Percentiles rank a stretch among this genome's conserved stretches.
Evolutionary conservation across 345 rosid genomes (phyloP).

Genomic region (Syzygium aqueum): DNA sequence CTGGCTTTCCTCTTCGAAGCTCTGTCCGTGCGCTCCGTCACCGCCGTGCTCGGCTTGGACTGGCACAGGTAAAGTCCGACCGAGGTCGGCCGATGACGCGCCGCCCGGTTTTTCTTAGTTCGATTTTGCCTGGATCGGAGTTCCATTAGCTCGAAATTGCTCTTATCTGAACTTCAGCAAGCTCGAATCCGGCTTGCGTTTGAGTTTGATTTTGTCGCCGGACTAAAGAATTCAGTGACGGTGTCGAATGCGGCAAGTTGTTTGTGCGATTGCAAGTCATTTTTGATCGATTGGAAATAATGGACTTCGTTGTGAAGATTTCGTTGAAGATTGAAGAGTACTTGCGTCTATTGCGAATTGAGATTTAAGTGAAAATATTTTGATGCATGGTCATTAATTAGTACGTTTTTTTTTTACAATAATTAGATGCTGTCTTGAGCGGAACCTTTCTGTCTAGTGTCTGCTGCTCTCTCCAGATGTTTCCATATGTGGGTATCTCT

Average conservation of each 20-base stretch:
- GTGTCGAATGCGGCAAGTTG: not conserved
- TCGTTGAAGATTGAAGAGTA: not conserved
- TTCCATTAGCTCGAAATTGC: not conserved
- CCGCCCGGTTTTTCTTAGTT: not conserved
- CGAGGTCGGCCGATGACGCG: not conserved
- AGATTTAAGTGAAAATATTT: not conserved
- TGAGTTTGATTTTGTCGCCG: not conserved
- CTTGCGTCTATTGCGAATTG: not conserved
- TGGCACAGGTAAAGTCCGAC: conserved; percentile 63
- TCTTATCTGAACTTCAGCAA: not conserved
- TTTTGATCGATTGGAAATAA: not conserved
- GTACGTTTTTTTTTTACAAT: not conserved
- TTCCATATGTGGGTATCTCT: not conserved
- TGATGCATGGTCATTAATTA: not conserved
- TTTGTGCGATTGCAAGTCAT: not conserved
- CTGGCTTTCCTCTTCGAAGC: conserved; percentile 70
- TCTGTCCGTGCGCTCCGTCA: conserved; percentile 75
- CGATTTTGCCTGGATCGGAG: not conserved
- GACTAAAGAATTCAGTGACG: not conserved
- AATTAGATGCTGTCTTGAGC: not conserved
- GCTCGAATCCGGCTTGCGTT: not conserved
- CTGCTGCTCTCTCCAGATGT: not conserved
- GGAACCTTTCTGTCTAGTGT: not conserved
- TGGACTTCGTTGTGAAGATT: not conserved
- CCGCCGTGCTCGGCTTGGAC: conserved; percentile 87